Percentiles rank a stretch among this genome's conserved stretches.
phyloP scores from a whole-genome alignment of 805 yeast genomes.

The Saccharomycopsis capsularis region DNA sequence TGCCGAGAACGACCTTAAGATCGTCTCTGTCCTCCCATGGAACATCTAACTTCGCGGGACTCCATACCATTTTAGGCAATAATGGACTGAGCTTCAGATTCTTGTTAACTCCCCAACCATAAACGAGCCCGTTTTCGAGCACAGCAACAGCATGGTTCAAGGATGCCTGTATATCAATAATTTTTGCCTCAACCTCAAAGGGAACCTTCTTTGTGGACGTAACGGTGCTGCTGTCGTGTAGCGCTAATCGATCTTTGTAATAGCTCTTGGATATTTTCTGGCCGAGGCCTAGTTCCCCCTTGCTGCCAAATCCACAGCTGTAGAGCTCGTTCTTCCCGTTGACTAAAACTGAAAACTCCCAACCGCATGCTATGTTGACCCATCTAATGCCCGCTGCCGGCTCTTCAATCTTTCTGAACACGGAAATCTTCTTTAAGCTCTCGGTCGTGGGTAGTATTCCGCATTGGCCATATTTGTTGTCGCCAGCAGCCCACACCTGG shows the following conservation, averaged over 20 bases:
- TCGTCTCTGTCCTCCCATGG: background rate
- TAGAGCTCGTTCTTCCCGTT: slow-evolving; percentile 26
- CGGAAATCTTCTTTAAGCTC: background rate
- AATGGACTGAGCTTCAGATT: slow-evolving; percentile 44
- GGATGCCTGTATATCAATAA: slow-evolving; percentile 31
- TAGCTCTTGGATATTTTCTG: slow-evolving; percentile 14
- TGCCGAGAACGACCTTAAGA: slow-evolving; percentile 1
- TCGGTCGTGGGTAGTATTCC: slow-evolving; percentile 26
- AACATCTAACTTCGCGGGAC: slow-evolving; percentile 9
- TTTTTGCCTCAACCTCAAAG: background rate
- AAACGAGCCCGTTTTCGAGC: slow-evolving; percentile 36
- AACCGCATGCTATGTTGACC: slow-evolving; percentile 60
- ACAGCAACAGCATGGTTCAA: slow-evolving; percentile 40
- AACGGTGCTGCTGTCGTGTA: background rate
- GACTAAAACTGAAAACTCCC: slow-evolving; percentile 64
- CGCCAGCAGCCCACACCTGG: slow-evolving; percentile 51
- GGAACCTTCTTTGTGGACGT: background rate
- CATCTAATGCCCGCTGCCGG: slow-evolving; percentile 27
- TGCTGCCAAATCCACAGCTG: slow-evolving; percentile 55
- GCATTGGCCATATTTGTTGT: slow-evolving; percentile 49
- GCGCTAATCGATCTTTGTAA: background rate
- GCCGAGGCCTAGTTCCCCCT: slow-evolving; percentile 70
- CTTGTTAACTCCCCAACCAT: slow-evolving; percentile 66
- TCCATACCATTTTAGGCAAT: slow-evolving; percentile 11
- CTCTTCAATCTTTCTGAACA: background rate